Evolutionary conservation across 2,329 filamentous ascomycete genomes (phyloP), one percentile per base, ranked within the genome.

Genomic region (Magnaporthiopsis poae): DNA sequence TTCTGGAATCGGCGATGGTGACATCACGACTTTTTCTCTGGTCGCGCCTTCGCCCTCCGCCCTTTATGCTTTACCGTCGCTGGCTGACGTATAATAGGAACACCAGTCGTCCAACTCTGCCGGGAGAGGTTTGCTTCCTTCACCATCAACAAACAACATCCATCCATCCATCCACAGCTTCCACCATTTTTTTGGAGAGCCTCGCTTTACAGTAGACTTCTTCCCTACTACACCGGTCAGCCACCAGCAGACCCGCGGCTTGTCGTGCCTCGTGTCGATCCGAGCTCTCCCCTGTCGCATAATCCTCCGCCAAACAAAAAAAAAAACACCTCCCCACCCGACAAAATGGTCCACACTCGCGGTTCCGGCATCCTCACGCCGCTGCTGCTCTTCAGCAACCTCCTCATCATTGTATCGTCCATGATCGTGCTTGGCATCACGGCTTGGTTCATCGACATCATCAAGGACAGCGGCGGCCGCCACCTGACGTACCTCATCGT

Each of bases 401-500:
- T 33, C 25, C 5, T 61, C 11, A 61, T 61, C 11, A 8, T 29
- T 5, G 27, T 31, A 7, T 61, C 60, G 60, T 35, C 63, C 7
- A 15, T 39, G 3, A 64, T 64, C 31, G 63, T 64, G 21, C 36
- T 59, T 9, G 63, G 63, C 25, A 64, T 64, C 46, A 64, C 63
- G 21, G 63, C 63, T 27, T 64, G 52, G 39, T 64, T 64, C 52
- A 56, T 64, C 39, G 62, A 63, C n/a, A 5, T 25, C 5, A 31
- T 61, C 60, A 61, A 29, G 31, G 21, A 11, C 27, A 33, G 60
- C 31, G 63, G 63, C 27, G 46, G 46, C 39, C 63, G 63, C 25
- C 63, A 64, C 63, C 36, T 64, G 29, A 39, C 46, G 36, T 64
- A 64, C 63, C 27, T 31, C 27, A 35, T 64, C 5, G 63, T 64